Evolutionary conservation across 1,284 basidiomycete genomes (phyloP).

Genomic region (Coniophora puteana): DNA sequence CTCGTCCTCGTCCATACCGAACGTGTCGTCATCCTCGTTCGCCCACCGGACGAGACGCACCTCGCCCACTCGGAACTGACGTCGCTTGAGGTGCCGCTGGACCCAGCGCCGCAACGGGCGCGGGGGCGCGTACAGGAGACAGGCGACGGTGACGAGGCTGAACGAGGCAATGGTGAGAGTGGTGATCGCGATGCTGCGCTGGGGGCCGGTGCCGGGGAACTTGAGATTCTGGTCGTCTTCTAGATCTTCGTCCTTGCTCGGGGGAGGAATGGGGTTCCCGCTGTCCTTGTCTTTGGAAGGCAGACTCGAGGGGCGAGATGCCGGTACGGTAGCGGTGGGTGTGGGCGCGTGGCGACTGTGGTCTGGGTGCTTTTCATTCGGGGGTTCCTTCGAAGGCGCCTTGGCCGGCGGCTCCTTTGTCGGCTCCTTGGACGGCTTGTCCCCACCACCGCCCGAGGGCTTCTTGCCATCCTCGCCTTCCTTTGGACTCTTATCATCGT

Average conservation of each 20-base stretch:
- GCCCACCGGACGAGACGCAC: constrained; percentile 32
- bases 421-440: too few species aligned
- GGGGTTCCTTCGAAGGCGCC: too few species aligned
- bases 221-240: not conserved
- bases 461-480: not conserved
- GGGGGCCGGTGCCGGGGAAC: not conserved
- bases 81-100: constrained; percentile 20
- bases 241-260: too few species aligned
- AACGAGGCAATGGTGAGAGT: too few species aligned
- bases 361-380: too few species aligned
- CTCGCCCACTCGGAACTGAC: constrained; percentile 30
- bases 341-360: too few species aligned
- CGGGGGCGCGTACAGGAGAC: not conserved
- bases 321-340: too few species aligned
- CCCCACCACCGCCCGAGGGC: too few species aligned
- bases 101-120: constrained; percentile 12
- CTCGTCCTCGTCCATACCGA: constrained; percentile 28
- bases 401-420: too few species aligned
- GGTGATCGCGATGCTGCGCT: too few species aligned
- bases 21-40: constrained; percentile 27
- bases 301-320: too few species aligned
- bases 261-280: not conserved
- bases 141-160: not conserved
- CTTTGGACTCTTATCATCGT: constrained; percentile 1
- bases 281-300: not conserved